Base-by-base conservation (phyloP, 1,284 basidiomycete genomes). In the Mixia osmundae region DNA sequence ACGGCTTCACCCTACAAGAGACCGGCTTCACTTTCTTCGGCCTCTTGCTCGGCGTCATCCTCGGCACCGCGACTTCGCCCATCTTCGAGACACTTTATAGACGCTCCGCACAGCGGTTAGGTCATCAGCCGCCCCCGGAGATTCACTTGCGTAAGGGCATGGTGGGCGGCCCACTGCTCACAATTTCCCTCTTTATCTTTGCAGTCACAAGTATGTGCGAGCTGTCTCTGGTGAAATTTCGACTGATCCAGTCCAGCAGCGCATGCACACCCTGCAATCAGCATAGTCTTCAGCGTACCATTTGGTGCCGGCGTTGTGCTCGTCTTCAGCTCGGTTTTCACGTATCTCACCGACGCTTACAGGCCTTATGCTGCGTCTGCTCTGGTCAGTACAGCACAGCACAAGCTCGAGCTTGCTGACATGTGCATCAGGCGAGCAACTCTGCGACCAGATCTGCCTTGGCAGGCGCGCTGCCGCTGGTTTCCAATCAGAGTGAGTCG, bases 21-120 rank as follows among this genome's bases (percentile, higher is more conserved):
- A 68, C 66, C 3, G 76, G 76, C 0, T 51, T 78, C 42, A 57
- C 65, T 0, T 79, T 78, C 57, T 49, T 77, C 0, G 75, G n/a
- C n/a, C n/a, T 78, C 23, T 73, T 70, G 0, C 14, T 72, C 0
- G 76, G 76, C 0, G 69, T 74, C 61, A n/a, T n/a, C n/a, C n/a
- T n/a, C n/a, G n/a, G n/a, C n/a, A n/a, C n/a, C n/a, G n/a, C n/a
- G n/a, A n/a, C n/a, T n/a, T n/a, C n/a, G n/a, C n/a, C n/a, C n/a
- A n/a, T n/a, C n/a, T n/a, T n/a, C n/a, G n/a, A n/a, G n/a, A n/a
- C n/a, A 27, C 11, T 44, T 21, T 54, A 54, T 30, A 47, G 50
- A 19, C 47, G 46, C 5, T 49, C 56, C 38, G 45, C 53, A 4
- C 39, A 45, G 10, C 54, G 54, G 26, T 41, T 60, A 40, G 55